Conservation (phyloP, 2,329 filamentous ascomycete genomes). For the Thermothelomyces thermophilus region DNA sequence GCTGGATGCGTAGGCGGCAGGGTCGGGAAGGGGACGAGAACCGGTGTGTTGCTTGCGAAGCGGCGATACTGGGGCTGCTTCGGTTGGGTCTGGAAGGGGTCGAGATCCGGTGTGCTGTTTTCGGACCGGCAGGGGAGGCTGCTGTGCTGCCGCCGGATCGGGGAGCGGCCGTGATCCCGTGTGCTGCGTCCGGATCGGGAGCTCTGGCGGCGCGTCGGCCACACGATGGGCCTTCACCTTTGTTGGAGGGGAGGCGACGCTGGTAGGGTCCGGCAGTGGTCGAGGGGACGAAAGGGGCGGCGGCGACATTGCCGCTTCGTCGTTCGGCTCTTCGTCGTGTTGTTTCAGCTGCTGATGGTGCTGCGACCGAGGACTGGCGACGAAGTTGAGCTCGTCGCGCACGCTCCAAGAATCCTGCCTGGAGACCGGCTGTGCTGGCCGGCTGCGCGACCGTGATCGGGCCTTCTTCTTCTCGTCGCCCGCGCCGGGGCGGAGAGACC, state of each 20-base stretch:
- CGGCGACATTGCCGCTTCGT: constrained; percentile 4
- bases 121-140: constrained; percentile 8
- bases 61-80: constrained; percentile 8
- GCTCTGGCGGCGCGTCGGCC: constrained; percentile 20
- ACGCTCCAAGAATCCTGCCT: constrained; percentile 56
- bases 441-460: constrained; percentile 37
- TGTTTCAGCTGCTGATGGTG: constrained; percentile 31
- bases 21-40: constrained; percentile 37
- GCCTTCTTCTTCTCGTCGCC: constrained; percentile 30
- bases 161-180: constrained; percentile 28
- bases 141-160: constrained; percentile 26
- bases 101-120: constrained; percentile 7
- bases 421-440: constrained; percentile 37
- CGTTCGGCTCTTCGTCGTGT: constrained; percentile 20
- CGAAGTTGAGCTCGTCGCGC: constrained; percentile 56
- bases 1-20: constrained; percentile 22
- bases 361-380: constrained; percentile 48
- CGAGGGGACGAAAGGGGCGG: constrained; percentile 30
- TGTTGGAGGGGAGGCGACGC: constrained; percentile 20
- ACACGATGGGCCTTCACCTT: constrained; percentile 31
- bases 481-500: constrained; percentile 33
- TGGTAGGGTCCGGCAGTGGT: constrained; percentile 37
- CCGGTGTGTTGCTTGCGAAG: constrained; percentile 25
- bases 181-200: constrained; percentile 26
- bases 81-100: neutral